Percentiles rank a stretch among this genome's conserved stretches.
Evolutionary conservation across 2,329 filamentous ascomycete genomes (phyloP).

Genomic region (Trichoderma breve): DNA sequence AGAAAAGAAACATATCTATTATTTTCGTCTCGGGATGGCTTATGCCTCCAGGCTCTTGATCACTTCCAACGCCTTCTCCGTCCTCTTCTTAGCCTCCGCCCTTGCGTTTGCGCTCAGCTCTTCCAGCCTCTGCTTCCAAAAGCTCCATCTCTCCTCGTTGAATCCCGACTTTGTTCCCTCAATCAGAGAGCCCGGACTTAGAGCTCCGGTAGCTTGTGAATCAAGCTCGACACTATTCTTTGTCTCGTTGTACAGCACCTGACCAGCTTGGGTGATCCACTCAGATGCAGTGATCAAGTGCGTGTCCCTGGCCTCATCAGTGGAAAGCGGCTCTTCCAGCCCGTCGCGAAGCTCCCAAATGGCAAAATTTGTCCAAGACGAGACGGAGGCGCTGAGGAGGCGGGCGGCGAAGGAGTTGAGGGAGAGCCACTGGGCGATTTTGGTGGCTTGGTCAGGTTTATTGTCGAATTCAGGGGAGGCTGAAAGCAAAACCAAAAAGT

Average conservation of each 20-base stretch:
- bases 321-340: constrained; percentile 30
- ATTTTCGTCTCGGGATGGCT: background rate
- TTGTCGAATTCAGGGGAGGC: constrained; percentile 28
- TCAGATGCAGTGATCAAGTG: constrained; percentile 28
- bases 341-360: constrained; percentile 33
- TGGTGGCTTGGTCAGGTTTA: constrained; percentile 24
- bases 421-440: constrained; percentile 30
- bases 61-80: constrained; percentile 24
- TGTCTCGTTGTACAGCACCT: constrained; percentile 25
- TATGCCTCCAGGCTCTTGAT: constrained; percentile 27
- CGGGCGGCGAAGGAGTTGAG: constrained; percentile 37
- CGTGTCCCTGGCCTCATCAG: constrained; percentile 23
- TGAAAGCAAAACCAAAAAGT: background rate
- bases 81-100: constrained; percentile 23
- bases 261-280: constrained; percentile 34
- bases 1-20: background rate
- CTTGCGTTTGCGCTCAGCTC: constrained; percentile 24
- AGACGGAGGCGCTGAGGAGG: constrained; percentile 27
- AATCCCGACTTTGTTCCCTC: constrained; percentile 25
- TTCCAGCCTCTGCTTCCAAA: constrained; percentile 32
- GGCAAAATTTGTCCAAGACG: constrained; percentile 30
- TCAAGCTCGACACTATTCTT: constrained; percentile 22
- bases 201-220: constrained; percentile 23
- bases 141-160: constrained; percentile 31
- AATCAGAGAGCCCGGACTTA: constrained; percentile 27